Base-by-base conservation (phyloP, 1,139 yeast species). In the Hansenula sp. region DNA sequence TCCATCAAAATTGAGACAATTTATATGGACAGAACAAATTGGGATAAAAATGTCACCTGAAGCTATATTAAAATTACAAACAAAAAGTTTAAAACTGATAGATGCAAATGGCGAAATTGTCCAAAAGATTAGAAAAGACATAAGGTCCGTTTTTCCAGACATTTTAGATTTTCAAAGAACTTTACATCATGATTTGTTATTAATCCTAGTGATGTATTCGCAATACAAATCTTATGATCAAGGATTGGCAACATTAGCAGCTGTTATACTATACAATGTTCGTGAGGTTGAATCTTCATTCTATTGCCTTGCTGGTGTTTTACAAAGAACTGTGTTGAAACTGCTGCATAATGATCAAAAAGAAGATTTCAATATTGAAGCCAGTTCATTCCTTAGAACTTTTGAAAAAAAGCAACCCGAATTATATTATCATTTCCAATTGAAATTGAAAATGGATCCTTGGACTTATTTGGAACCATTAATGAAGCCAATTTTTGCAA, bases 21-120 rank as follows among this genome's bases (percentile, higher is more conserved):
- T 60, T 13, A 66, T 82, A 5, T 84, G 91, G 91, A 61, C 65
- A 49, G 61, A 61, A 39, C 70, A 70, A 42, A 63, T 75, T 30
- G 77, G 77, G 12, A 69, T 68, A 45, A 52, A 58, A n/a, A 45
- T 67, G 25, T 46, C 58, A 7, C 35, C 50, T 5, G 47, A 49
- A 2, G 41, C 54, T 4, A 56, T 58, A 37, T 48, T 44, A 8
- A 40, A 45, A 5, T 54, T 62, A 19, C 43, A 62, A 13, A 18
- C 4, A 8, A 41, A 40, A 34, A 25, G 40, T 10, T 16, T 28
- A 9, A 19, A 36, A 31, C n/a, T 36, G 1, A 47, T 46, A 12
- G 42, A 32, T 13, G n/a, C 41, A 4, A 28, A 47, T 42, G 17
- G 43, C 43, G 16, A 45, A 10, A 36, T 53, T 27, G 47, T 52